Evolutionary conservation across 2,329 filamentous ascomycete genomes (phyloP).

Genomic region (Fusarium siculi): DNA sequence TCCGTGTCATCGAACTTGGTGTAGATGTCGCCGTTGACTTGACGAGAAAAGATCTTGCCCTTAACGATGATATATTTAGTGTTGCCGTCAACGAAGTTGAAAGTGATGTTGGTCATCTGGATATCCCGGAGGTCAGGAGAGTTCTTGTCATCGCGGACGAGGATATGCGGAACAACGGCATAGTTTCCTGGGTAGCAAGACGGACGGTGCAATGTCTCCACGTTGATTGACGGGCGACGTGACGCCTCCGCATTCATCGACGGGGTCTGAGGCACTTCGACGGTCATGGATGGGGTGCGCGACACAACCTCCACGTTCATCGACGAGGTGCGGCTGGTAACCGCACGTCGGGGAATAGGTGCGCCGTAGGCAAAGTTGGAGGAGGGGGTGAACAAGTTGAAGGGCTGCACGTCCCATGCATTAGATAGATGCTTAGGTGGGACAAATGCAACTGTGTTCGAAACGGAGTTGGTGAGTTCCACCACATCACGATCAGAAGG

Average conservation of each 20-base stretch:
- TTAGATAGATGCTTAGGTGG: not conserved
- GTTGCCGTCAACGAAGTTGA: not conserved
- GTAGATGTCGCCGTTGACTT: not conserved
- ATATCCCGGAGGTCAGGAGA: not conserved
- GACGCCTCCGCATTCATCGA: not conserved
- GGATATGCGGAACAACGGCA: not conserved
- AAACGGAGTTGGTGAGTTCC: not conserved
- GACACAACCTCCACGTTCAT: not conserved
- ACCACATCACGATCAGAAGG: not conserved
- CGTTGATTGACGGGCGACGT: not conserved
- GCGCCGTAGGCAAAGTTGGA: accelerated
- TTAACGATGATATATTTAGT: not conserved
- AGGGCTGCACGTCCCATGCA: not conserved
- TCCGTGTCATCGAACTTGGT: not conserved
- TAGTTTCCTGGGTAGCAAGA: not conserved
- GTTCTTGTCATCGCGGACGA: not conserved
- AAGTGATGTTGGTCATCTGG: not conserved
- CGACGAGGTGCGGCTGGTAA: not conserved
- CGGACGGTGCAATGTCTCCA: not conserved
- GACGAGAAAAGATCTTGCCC: not conserved
- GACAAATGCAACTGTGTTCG: not conserved
- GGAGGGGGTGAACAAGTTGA: not conserved
- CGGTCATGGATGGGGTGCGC: not conserved
- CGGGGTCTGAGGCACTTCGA: accelerated
- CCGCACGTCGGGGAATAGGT: not conserved